Evolutionary conservation across 169 alveolate genomes (phyloP), one percentile per base, ranked within the genome.

Genomic region (Eimeria brunetti): DNA sequence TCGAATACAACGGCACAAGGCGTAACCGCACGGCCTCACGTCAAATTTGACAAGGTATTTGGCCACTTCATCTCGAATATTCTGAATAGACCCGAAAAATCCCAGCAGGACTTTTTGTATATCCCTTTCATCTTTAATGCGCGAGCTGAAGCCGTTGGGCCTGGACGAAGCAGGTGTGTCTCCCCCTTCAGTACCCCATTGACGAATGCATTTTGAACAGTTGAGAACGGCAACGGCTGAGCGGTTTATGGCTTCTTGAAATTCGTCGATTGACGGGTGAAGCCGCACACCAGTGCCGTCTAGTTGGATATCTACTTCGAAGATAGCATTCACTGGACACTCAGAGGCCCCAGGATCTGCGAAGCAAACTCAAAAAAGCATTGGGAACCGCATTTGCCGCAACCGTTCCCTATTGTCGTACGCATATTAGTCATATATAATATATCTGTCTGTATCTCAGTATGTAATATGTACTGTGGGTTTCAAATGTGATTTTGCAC

Each of bases 91-190:
- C 46, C 99, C 99, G 76, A 99, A 98, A 76, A 99, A 97, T 36
- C 98, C 97, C 90, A 99, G 96, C 86, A 99, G 97, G 83, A 99
- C 99, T 97, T 98, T 98, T n/a, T 98, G 99, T 75, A 98, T 98
- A 97, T 98, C 99, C 83, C 97, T 98, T 94, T 99, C 99, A 75
- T 97, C 97, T 38, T 99, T 99, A 69, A 99, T 97, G 98, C 98
- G 98, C 89, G 97, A 99, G 94, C 98, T 98, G 98, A 99, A 99
- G 67, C 99, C 97, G 67, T 97, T 84, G 9, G 69, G 16, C 78
- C 60, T 49, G 12, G 88, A 46, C 11, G 88, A 27, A 38, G 84
- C 90, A 4, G 83, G 62, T 7, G 62, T 85, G 14, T 51, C 58
- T 4, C 60, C 76, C 46, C 73, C 86, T 1, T 83, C 95, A 81